Evolutionary conservation across 345 rosid genomes (phyloP).

Genomic region (Hevea brasiliensis): DNA sequence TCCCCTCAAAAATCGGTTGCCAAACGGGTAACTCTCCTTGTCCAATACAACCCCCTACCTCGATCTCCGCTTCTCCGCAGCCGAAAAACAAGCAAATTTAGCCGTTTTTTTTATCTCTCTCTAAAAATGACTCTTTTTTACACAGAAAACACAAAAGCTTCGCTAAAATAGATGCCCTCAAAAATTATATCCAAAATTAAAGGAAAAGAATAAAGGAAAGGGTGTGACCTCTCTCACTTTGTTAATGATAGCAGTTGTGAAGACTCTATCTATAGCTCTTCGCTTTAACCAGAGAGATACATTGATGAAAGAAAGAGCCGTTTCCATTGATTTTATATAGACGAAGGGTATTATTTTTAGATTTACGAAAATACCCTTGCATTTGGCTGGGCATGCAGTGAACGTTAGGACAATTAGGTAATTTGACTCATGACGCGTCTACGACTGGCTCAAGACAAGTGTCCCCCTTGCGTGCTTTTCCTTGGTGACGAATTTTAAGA

Average conservation of each 20-base stretch:
- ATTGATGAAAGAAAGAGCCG: not conserved
- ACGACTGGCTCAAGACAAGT: conserved; percentile 7
- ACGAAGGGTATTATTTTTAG: not conserved
- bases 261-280: not conserved
- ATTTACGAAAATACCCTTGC: conserved; percentile 4
- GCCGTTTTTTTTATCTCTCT: conserved; percentile 15
- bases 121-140: not conserved
- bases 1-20: not conserved
- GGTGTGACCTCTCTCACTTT: not conserved
- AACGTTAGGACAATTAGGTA: not conserved
- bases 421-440: conserved; percentile 8
- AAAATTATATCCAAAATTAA: conserved; percentile 6
- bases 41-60: not conserved
- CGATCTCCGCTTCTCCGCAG: conserved; percentile 19
- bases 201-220: not conserved
- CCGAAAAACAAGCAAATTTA: conserved; percentile 15
- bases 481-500: not conserved
- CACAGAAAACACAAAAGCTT: not conserved
- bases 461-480: not conserved
- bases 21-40: not conserved
- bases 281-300: not conserved
- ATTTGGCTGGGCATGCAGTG: too few species aligned
- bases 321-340: conserved; percentile 7
- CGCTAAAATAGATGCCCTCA: not conserved
- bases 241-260: conserved; percentile 21